Percentiles rank a stretch among this genome's conserved stretches.
phyloP scores from a whole-genome alignment of 2,329 filamentous ascomycete genomes.

The Xylaria sp. region DNA sequence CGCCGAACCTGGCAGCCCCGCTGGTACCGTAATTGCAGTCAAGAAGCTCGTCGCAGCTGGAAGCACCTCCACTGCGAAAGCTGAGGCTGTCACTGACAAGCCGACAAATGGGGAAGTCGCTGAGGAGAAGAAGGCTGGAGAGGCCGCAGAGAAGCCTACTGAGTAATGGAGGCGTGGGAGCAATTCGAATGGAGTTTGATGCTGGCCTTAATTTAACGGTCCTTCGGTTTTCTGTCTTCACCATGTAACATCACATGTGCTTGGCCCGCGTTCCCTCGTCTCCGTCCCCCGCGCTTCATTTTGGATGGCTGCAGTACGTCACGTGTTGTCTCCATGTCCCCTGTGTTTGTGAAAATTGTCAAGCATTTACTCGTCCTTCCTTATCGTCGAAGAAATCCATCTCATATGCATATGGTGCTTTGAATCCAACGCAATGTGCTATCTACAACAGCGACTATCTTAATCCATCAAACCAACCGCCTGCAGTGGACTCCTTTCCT shows the following conservation, averaged over 20 bases:
- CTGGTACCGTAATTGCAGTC: conserved; percentile 80
- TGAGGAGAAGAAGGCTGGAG: conserved; percentile 61
- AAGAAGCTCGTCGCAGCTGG: conserved; percentile 72
- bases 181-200: conserved; percentile 29
- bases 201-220: conserved; percentile 28
- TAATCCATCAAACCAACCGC: neutral
- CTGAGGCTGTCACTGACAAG: conserved; percentile 42
- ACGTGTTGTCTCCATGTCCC: conserved; percentile 13
- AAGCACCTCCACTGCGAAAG: conserved; percentile 44
- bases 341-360: neutral
- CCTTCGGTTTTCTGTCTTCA: conserved; percentile 8
- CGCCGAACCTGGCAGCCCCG: conserved; percentile 79
- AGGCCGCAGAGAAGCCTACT: conserved; percentile 39
- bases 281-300: conserved; percentile 19
- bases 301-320: conserved; percentile 19
- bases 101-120: conserved; percentile 45
- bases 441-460: neutral
- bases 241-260: conserved; percentile 29
- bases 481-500: conserved; percentile 7
- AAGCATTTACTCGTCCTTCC: conserved; percentile 12
- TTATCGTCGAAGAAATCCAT: conserved; percentile 9
- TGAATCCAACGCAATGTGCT: conserved; percentile 11
- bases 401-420: conserved; percentile 13
- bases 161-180: conserved; percentile 25
- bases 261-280: conserved; percentile 17